A percentile compares a stretch with the other conserved stretches of the same genome.
These are phyloP conservation scores for Pleurotus giganteus DNA, from an alignment of 768 basidiomycete species.

Conservation along the genomic window DNA sequence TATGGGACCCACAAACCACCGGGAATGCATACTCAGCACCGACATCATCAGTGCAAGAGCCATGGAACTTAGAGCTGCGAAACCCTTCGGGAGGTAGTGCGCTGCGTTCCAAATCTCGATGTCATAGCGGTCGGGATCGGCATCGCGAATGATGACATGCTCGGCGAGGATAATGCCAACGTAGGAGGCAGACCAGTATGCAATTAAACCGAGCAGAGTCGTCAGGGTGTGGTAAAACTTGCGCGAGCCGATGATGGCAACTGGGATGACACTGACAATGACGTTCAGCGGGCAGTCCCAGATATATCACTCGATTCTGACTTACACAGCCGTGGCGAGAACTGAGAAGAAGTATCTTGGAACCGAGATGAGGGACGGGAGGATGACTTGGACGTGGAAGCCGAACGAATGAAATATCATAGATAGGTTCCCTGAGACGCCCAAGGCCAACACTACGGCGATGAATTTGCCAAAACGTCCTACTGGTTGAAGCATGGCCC, in stretches of 20 bases:
- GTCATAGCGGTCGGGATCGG: not conserved
- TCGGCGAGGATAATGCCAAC: not conserved
- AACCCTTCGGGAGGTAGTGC: not conserved
- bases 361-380: not conserved
- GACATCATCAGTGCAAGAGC: not conserved
- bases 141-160: not conserved
- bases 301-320: not conserved
- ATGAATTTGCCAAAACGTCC: slow-evolving; percentile 53
- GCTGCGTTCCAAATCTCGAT: not conserved
- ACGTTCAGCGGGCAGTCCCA: not conserved
- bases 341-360: not conserved
- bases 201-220: not conserved
- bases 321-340: not conserved
- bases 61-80: not conserved
- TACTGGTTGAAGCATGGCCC: slow-evolving; percentile 56
- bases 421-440: not conserved
- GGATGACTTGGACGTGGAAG: not conserved
- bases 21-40: not conserved
- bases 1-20: not conserved
- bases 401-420: not conserved
- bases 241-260: not conserved
- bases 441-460: not conserved
- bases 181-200: not conserved
- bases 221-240: not conserved
- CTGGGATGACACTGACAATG: not conserved